Evolutionary conservation across 1,284 basidiomycete species (phyloP), one percentile per base, ranked within the genome.

Genomic region (Rhizoctonia solani): DNA sequence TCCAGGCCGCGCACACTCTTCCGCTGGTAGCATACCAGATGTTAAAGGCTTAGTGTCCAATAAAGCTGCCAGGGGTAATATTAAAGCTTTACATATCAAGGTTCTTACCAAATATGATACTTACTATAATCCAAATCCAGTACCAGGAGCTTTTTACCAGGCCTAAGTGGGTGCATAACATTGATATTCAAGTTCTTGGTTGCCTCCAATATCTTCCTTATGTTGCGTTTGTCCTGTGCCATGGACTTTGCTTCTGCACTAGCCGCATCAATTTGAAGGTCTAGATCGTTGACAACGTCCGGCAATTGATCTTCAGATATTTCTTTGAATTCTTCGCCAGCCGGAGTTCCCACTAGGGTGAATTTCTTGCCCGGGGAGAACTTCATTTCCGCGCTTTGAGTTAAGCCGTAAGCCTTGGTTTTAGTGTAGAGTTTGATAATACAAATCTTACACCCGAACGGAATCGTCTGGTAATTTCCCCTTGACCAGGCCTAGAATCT

Each of bases 41-140:
- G 90, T 87, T 25, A 93, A 78, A 1, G 90, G 90, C 72, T 90
- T 91, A 11, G 90, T 92, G 76, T 93, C 91, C 72, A 92, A 77
- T 42, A 93, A 90, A 16, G 92, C 91, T 87, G 73, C 52, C 54
- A 72, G 71, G 29, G 11, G 2, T 29, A 30, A 25, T 23, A 41
- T 30, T 13, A 27, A 16, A n/a, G 25, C 47, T 3, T 21, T 66
- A 25, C 32, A 25, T 41, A 14, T n/a, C 21, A 39, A 37, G n/a
- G 56, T 19, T 30, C 23, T 19, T 4, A 37, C 30, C 72, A 73
- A 37, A 25, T 29, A 34, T n/a, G 67, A 50, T 6, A 71, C 81
- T 68, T 67, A 89, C 90, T 94, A 72, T 95, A 95, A 76, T 96
- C 93, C 54, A 96, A 86, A 76, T 96, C 93, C 3, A 95, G 81